Evolutionary conservation across 2,329 filamentous ascomycete species (phyloP).

Genomic region (Diplodia corticola): DNA sequence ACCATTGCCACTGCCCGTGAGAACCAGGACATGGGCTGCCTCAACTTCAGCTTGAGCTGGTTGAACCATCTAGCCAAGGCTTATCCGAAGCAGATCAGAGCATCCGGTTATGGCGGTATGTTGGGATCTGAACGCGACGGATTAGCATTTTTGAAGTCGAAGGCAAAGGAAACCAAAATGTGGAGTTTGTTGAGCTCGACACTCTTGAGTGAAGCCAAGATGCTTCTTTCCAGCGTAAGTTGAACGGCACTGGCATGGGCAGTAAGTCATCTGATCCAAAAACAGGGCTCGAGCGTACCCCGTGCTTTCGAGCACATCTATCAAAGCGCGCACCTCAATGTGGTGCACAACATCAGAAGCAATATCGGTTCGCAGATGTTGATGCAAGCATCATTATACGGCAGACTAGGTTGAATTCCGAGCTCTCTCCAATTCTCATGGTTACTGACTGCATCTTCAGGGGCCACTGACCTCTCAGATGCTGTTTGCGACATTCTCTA

Average conservation of each 20-base stretch:
- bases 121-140: conserved; percentile 78
- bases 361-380: conserved; percentile 74
- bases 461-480: conserved; percentile 58
- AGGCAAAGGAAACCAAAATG: conserved; percentile 83
- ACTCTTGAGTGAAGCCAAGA: conserved; percentile 80
- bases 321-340: conserved; percentile 78
- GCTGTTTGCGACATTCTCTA: conserved; percentile 72
- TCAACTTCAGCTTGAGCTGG: conserved; percentile 97
- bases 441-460: conserved; percentile 31
- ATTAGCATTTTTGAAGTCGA: conserved; percentile 77
- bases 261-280: neutral
- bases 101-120: conserved; percentile 70
- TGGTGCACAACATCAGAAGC: conserved; percentile 71
- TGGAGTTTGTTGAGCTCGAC: conserved; percentile 82
- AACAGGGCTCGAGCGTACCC: conserved; percentile 57
- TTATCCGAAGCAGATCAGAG: conserved; percentile 72
- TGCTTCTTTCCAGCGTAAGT: conserved; percentile 72
- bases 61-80: conserved; percentile 90
- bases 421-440: neutral
- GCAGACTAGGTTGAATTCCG: conserved; percentile 63
- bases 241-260: conserved; percentile 31
- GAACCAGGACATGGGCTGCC: conserved; percentile 85
- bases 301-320: conserved; percentile 73
- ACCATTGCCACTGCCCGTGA: conserved; percentile 93
- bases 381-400: conserved; percentile 72